Conservation (phyloP, 2,329 filamentous ascomycete genomes). For the Zalaria sp. region DNA sequence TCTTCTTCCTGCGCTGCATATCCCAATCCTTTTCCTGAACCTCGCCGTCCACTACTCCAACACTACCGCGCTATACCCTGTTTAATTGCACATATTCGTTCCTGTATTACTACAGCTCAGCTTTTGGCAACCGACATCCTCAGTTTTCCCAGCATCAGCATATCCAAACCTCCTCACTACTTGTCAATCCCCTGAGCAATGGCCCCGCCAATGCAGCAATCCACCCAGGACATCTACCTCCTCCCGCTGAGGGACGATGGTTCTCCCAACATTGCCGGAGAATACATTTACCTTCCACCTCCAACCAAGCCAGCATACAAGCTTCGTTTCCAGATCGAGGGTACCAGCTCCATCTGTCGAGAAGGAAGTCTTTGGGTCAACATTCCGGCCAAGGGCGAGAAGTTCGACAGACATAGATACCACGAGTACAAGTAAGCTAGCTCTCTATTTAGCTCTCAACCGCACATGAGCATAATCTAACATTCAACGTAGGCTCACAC, state of each 20-base stretch:
- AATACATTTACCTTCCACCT: conserved; percentile 84
- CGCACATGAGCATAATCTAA: background rate
- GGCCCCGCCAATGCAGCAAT: conserved; percentile 20
- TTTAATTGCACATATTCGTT: no score
- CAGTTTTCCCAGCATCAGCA: no score
- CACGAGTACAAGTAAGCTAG: conserved; percentile 70
- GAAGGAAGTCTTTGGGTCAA: conserved; percentile 96
- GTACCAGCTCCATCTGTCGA: conserved; percentile 88
- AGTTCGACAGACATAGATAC: conserved; percentile 68
- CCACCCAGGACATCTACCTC: conserved; percentile 50
- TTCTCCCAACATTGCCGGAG: conserved; percentile 73
- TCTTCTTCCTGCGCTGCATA: no score
- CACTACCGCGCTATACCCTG: no score
- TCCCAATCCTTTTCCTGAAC: no score
- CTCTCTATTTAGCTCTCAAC: background rate
- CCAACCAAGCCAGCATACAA: conserved; percentile 58
- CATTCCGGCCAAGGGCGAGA: conserved; percentile 61
- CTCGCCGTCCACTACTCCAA: no score
- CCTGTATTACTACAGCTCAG: no score
- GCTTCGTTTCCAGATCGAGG: conserved; percentile 81
- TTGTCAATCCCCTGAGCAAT: conserved; percentile 9
- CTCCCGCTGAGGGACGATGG: conserved; percentile 87
- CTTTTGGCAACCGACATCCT: no score
- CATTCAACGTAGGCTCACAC: conserved; percentile 49
- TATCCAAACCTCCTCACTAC: no score